These are phyloP conservation scores for Fraxinus americana DNA, from an alignment of 257 asterid species.

Conservation along the genomic window DNA sequence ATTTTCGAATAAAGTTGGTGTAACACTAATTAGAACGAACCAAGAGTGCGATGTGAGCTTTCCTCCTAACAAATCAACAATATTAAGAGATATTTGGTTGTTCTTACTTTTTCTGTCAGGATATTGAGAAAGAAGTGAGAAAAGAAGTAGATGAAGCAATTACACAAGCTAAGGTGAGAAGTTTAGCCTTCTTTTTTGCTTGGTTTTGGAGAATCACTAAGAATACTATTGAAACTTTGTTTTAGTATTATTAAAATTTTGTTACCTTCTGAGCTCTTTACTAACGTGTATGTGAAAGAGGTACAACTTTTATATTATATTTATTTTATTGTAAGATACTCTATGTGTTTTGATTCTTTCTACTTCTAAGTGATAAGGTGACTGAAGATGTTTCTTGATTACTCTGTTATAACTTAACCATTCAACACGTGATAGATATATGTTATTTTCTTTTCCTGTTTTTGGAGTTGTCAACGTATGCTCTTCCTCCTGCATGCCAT, in stretches of 20 bases:
- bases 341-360: constrained; percentile 1
- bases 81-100: background rate
- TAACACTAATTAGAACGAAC: background rate
- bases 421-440: no score
- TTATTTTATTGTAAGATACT: no score
- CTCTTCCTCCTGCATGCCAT: no score
- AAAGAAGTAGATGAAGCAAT: constrained; percentile 94
- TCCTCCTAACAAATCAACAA: background rate
- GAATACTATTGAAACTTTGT: no score
- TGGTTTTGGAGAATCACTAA: no score
- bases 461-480: no score
- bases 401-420: background rate
- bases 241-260: no score
- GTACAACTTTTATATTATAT: no score
- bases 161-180: constrained; percentile 26
- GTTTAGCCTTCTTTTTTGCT: no score
- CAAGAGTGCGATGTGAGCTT: background rate
- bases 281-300: no score
- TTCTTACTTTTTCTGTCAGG: constrained; percentile 46
- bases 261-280: no score
- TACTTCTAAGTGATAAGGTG: background rate
- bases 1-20: background rate
- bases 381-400: background rate
- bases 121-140: constrained; percentile 78
- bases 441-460: no score